phyloP scores from a whole-genome alignment of 495 filamentous ascomycete species.

The Aspergillus avenaceus region DNA sequence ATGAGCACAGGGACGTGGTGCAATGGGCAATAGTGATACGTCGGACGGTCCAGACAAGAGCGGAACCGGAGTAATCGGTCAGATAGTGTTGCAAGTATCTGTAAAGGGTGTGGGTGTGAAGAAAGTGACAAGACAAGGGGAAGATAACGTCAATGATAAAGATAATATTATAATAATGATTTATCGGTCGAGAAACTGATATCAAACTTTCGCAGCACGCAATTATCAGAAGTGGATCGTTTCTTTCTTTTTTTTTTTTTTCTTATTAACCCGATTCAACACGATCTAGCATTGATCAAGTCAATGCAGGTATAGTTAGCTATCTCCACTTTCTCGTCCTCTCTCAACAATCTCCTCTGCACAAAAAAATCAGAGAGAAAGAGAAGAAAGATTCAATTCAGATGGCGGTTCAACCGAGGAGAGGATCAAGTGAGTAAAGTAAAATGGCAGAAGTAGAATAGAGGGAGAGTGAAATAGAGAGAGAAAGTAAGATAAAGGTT shows the following conservation, averaged over 20 bases:
- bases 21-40: background rate
- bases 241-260: too few species aligned
- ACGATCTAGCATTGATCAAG: background rate
- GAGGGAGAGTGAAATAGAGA: constrained; percentile 1
- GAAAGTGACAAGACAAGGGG: background rate
- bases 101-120: background rate
- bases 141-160: constrained; percentile 1
- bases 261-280: too few species aligned
- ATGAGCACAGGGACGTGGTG: background rate
- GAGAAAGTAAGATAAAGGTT: constrained; percentile 7
- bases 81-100: too few species aligned
- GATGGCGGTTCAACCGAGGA: too few species aligned
- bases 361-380: too few species aligned
- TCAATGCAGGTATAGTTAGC: background rate
- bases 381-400: too few species aligned
- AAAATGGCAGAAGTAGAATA: constrained; percentile 6
- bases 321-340: background rate
- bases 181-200: background rate
- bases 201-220: background rate
- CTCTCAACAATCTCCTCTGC: too few species aligned
- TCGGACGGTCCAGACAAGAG: background rate
- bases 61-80: background rate
- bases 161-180: background rate
- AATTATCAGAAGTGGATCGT: background rate
- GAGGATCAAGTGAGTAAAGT: too few species aligned